Percentiles rank a stretch among this genome's conserved stretches.
Conservation (phyloP, 257 asterid genomes). For the Nicotiana knightiana region DNA sequence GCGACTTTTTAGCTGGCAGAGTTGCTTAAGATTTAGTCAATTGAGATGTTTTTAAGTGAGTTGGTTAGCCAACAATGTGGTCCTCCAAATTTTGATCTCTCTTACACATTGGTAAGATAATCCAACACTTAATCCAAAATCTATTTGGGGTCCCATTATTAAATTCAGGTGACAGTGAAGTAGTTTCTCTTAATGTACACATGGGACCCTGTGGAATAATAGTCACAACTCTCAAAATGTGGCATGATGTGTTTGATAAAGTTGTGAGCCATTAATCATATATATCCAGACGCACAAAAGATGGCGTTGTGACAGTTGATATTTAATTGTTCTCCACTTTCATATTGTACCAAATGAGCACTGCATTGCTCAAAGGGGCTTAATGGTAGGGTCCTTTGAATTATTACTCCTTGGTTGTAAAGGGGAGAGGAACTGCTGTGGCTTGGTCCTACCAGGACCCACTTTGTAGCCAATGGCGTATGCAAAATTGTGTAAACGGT, state of each 20-base stretch:
- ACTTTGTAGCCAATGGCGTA: background rate
- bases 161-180: background rate
- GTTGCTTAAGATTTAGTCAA: conserved; percentile 6
- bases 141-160: background rate
- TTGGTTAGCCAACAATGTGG: conserved; percentile 4
- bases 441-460: background rate
- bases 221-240: background rate
- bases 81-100: background rate
- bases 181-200: background rate
- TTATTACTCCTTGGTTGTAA: conserved; percentile 7
- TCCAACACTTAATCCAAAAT: background rate
- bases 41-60: conserved; percentile 6
- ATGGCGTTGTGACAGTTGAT: background rate
- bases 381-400: conserved; percentile 4
- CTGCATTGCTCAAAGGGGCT: background rate
- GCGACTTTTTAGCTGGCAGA: conserved; percentile 4
- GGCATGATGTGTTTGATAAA: background rate
- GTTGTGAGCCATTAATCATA: background rate
- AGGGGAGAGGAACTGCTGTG: background rate
- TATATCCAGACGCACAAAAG: background rate
- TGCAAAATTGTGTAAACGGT: background rate
- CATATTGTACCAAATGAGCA: background rate
- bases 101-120: background rate
- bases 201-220: background rate
- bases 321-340: conserved; percentile 5